Percentiles rank a stretch among this genome's conserved stretches.
These are phyloP conservation scores for Grifola frondosa DNA, from an alignment of 1,284 basidiomycete species.

Conservation along the genomic window DNA sequence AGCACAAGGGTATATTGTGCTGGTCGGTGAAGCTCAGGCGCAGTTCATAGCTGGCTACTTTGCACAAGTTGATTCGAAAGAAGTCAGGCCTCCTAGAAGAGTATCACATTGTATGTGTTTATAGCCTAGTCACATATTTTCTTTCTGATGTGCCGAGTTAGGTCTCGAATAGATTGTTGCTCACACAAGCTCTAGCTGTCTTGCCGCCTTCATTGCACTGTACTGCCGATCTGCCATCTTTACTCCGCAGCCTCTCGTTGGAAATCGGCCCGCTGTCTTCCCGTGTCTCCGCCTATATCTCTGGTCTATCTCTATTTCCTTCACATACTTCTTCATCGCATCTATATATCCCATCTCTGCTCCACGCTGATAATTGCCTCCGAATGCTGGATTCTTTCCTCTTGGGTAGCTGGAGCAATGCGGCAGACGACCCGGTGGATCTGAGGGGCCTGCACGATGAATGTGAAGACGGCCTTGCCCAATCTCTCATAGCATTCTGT, in stretches of 20 bases:
- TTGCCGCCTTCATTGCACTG: constrained; percentile 39
- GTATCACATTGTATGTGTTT: constrained; percentile 38
- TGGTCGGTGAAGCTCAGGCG: too few species aligned
- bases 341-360: constrained; percentile 38
- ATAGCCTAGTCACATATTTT: constrained; percentile 9
- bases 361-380: constrained; percentile 55
- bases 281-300: constrained; percentile 40
- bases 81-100: constrained; percentile 46
- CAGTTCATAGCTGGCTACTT: constrained; percentile 25
- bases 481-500: constrained; percentile 47
- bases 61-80: constrained; percentile 46
- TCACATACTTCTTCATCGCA: constrained; percentile 19
- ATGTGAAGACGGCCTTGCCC: constrained; percentile 32
- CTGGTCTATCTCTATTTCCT: constrained; percentile 43
- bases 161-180: constrained; percentile 57
- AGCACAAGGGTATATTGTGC: too few species aligned
- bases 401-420: constrained; percentile 49
- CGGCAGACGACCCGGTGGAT: constrained; percentile 19
- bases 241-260: constrained; percentile 34
- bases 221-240: constrained; percentile 32
- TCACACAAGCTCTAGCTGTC: constrained; percentile 43
- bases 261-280: constrained; percentile 40
- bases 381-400: constrained; percentile 62
- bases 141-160: too few species aligned
- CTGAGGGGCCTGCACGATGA: constrained; percentile 18